Evolutionary conservation across 179 eudicot genomes (phyloP).

Genomic region (Beta lomatogona): DNA sequence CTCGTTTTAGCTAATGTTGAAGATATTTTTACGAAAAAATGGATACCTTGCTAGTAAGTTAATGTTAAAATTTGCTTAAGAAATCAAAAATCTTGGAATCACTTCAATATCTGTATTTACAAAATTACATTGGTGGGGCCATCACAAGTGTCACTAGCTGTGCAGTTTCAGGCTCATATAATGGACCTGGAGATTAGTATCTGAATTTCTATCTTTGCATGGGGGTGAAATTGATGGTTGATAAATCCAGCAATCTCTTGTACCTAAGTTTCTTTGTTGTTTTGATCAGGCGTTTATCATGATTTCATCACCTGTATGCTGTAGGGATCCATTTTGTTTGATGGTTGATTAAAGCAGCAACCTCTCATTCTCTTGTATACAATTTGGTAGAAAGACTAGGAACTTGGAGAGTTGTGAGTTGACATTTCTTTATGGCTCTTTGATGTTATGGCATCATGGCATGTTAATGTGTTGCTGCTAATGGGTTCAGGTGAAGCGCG

Average conservation of each 20-base stretch:
- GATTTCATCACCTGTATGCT: no score
- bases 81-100: no score
- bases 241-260: background rate
- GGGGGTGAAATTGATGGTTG: background rate
- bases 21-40: background rate
- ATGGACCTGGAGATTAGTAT: background rate
- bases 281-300: no score
- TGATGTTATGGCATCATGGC: background rate
- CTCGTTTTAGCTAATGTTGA: background rate
- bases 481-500: slow-evolving; percentile 56
- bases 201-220: no score
- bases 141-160: no score
- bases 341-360: no score
- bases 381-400: background rate
- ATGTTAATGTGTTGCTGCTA: background rate
- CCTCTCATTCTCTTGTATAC: background rate
- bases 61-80: background rate
- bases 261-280: no score
- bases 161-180: background rate
- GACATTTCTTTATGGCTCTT: background rate
- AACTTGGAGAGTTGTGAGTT: no score
- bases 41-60: no score
- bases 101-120: no score
- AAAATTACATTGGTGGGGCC: no score
- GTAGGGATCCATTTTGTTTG: no score